A percentile compares a stretch with the other conserved stretches of the same genome.
Evolutionary conservation across 352 stramenopile species (phyloP).

Genomic region (Pythium aquatile): DNA sequence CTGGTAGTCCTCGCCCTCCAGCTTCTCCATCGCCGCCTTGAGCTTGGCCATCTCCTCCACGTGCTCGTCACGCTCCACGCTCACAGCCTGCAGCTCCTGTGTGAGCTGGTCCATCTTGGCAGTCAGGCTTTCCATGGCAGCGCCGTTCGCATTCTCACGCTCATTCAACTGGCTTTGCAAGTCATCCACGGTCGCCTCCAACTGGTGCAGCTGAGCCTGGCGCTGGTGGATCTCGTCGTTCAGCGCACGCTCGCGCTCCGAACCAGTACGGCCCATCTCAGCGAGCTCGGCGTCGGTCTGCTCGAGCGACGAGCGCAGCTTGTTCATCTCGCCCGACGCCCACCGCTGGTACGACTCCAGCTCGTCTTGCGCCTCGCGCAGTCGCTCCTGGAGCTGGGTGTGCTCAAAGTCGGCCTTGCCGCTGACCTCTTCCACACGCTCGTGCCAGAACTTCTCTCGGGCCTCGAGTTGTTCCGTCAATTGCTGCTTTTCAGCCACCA

Average conservation of each 20-base stretch:
- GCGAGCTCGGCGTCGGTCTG: slow-evolving; percentile 37
- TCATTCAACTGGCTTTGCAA: slow-evolving; percentile 20
- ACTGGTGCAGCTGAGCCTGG: slow-evolving; percentile 32
- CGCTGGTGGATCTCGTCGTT: slow-evolving; percentile 30
- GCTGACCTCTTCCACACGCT: slow-evolving; percentile 39
- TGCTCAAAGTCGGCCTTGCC: slow-evolving; percentile 33
- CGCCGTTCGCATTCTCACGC: slow-evolving; percentile 2
- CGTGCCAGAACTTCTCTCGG: slow-evolving; percentile 31
- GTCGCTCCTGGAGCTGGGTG: slow-evolving; percentile 41
- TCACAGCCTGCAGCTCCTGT: slow-evolving; percentile 24
- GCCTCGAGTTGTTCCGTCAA: slow-evolving; percentile 32
- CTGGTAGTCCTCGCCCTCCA: slow-evolving; percentile 51
- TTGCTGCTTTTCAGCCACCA: slow-evolving; percentile 33
- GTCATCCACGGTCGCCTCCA: slow-evolving; percentile 4
- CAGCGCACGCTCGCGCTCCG: slow-evolving; percentile 33
- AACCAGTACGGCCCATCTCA: slow-evolving; percentile 26
- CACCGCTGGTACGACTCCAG: slow-evolving; percentile 52
- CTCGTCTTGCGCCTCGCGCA: slow-evolving; percentile 44
- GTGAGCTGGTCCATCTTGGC: slow-evolving; percentile 29
- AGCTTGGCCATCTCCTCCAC: slow-evolving; percentile 35
- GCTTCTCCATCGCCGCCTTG: slow-evolving; percentile 44
- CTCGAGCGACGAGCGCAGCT: slow-evolving; percentile 39
- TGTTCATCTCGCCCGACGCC: slow-evolving; percentile 51
- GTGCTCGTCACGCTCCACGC: slow-evolving; percentile 14
- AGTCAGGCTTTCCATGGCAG: slow-evolving; percentile 23